These are phyloP conservation scores for Entonaema liquescens DNA, from an alignment of 495 filamentous ascomycete genomes.

Conservation along the genomic window DNA sequence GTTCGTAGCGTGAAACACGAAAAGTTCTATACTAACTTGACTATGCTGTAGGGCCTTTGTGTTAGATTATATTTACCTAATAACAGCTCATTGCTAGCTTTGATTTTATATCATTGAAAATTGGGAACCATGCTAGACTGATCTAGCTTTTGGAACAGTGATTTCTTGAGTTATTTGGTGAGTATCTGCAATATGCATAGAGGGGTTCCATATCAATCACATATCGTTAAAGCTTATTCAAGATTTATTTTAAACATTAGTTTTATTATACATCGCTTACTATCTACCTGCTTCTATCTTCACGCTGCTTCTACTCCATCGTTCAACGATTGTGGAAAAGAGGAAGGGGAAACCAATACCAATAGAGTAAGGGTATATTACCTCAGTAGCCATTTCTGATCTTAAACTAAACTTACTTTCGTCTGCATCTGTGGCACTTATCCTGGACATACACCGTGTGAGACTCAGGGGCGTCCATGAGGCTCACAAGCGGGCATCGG, in stretches of 20 bases:
- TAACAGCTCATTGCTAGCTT: too few species aligned
- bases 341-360: slow-evolving; percentile 9
- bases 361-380: slow-evolving; percentile 8
- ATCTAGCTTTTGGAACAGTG: too few species aligned
- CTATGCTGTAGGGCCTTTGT: too few species aligned
- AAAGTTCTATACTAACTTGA: too few species aligned
- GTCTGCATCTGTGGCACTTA: slow-evolving; percentile 4
- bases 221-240: not conserved
- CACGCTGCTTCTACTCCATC: slow-evolving; percentile 14
- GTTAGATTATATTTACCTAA: too few species aligned
- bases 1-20: too few species aligned
- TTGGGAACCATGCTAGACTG: too few species aligned
- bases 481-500: slow-evolving; percentile 21
- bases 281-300: slow-evolving; percentile 15
- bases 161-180: too few species aligned
- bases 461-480: slow-evolving; percentile 12
- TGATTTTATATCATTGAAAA: too few species aligned
- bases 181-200: too few species aligned
- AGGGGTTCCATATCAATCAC: not conserved
- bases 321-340: slow-evolving; percentile 16
- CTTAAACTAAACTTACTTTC: not conserved
- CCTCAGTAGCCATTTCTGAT: slow-evolving; percentile 2
- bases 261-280: not conserved
- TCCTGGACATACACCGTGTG: slow-evolving; percentile 11
- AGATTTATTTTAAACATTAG: not conserved